phyloP scores from a whole-genome alignment of 345 rosid species.

The Nephelium lappaceum region DNA sequence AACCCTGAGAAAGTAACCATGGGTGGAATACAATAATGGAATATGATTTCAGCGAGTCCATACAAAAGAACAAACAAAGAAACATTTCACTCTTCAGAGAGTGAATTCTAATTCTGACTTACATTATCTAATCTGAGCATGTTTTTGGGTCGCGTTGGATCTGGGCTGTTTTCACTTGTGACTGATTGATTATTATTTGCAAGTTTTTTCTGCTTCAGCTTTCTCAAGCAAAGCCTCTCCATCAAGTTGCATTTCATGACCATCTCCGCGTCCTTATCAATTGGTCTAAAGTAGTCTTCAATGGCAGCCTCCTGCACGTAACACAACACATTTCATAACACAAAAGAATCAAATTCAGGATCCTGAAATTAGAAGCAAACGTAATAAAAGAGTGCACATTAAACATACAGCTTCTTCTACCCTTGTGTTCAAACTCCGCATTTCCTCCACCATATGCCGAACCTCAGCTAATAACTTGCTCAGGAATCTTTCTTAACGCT shows the following conservation, averaged over 20 bases:
- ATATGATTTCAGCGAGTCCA: neutral
- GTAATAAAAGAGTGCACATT: neutral
- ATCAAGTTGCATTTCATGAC: conserved; percentile 82
- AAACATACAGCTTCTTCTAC: conserved; percentile 80
- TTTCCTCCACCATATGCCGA: conserved; percentile 88
- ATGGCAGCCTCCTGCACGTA: conserved; percentile 73
- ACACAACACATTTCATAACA: neutral
- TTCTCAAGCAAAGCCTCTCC: conserved; percentile 68
- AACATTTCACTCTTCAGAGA: neutral
- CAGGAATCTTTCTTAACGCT: conserved; percentile 75
- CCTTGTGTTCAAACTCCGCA: conserved; percentile 73
- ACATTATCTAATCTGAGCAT: conserved; percentile 26
- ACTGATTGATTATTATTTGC: conserved; percentile 30
- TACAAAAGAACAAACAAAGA: neutral
- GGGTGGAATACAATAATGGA: neutral
- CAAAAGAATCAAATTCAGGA: neutral
- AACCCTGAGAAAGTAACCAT: neutral
- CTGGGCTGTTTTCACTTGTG: conserved; percentile 27
- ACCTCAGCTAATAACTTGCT: conserved; percentile 73
- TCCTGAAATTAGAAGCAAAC: neutral
- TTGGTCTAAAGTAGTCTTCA: conserved; percentile 77
- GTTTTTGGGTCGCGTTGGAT: conserved; percentile 28
- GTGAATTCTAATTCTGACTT: neutral
- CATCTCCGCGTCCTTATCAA: conserved; percentile 76
- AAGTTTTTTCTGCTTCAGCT: conserved; percentile 55